These are phyloP conservation scores for Ceraceosorus bombacis DNA, from an alignment of 1,284 basidiomycete genomes.

Conservation along the genomic window DNA sequence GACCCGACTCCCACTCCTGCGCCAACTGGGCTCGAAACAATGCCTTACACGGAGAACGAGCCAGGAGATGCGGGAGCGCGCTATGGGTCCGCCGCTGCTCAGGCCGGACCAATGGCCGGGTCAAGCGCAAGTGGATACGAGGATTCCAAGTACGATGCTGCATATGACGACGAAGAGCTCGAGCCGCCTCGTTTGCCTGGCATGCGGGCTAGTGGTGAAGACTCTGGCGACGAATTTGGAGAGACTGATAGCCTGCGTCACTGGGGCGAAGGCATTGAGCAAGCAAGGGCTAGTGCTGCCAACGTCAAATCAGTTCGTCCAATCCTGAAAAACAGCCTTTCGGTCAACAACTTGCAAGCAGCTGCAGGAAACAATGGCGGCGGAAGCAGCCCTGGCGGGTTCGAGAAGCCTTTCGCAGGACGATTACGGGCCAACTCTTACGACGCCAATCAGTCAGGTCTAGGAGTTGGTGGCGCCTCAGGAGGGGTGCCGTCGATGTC, in stretches of 20 bases:
- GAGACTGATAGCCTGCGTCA: conserved; percentile 51
- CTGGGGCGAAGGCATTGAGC: conserved; percentile 61
- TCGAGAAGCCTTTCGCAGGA: conserved; percentile 35
- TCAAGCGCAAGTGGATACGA: conserved; percentile 3
- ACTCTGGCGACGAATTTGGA: conserved; percentile 52
- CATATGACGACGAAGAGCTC: conserved; percentile 61
- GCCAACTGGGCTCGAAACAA: conserved; percentile 34
- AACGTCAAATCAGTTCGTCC: conserved; percentile 65
- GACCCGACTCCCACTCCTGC: background rate
- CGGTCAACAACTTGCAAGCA: conserved; percentile 22
- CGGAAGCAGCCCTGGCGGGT: background rate
- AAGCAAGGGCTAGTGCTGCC: conserved; percentile 59
- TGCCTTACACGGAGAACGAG: conserved; percentile 16
- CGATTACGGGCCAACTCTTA: conserved; percentile 49
- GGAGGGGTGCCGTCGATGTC: conserved; percentile 29
- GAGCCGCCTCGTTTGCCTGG: conserved; percentile 58
- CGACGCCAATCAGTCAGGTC: conserved; percentile 38
- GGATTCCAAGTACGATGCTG: conserved; percentile 56
- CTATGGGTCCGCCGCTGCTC: background rate
- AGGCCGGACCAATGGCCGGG: background rate
- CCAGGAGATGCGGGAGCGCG: background rate
- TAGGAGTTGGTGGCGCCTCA: conserved; percentile 7
- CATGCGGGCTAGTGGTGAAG: conserved; percentile 34
- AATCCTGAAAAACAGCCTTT: conserved; percentile 63
- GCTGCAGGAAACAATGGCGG: background rate